Evolutionary conservation across 169 alveolate species (phyloP).

Genomic region (Plasmodium vivax): DNA sequence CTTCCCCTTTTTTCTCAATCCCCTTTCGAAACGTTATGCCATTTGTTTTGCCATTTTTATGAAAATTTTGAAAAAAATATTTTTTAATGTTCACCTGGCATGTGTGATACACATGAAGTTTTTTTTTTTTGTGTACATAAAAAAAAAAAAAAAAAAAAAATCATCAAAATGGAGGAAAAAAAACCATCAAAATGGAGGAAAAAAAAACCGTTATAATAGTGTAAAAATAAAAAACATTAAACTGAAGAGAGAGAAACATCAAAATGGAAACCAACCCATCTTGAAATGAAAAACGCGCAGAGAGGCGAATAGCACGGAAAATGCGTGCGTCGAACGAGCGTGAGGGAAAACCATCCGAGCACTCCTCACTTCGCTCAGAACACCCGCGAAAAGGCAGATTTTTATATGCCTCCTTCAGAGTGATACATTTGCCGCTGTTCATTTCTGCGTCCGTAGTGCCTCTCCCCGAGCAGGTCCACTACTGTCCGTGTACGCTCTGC

Average conservation of each 20-base stretch:
- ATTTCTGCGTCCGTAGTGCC: not conserved
- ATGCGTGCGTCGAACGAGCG: not conserved
- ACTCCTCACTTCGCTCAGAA: not conserved
- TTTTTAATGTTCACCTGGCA: not conserved
- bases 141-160: not conserved
- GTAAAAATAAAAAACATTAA: not conserved
- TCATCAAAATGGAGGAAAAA: not conserved
- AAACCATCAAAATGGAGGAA: not conserved
- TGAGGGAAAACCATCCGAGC: not conserved
- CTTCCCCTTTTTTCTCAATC: not conserved
- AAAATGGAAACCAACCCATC: not conserved
- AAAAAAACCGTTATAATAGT: not conserved
- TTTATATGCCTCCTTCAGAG: not conserved
- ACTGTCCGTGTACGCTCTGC: not conserved
- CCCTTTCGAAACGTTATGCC: not conserved
- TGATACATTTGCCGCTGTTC: not conserved
- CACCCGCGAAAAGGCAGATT: not conserved
- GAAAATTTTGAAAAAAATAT: not conserved
- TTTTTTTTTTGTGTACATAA: not conserved
- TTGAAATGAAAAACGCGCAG: not conserved
- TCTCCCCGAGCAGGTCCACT: not conserved
- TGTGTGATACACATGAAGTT: not conserved
- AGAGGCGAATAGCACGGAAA: not conserved
- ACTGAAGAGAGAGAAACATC: not conserved
- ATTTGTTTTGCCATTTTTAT: not conserved